phyloP scores from a whole-genome alignment of 768 basidiomycete genomes.

The Crepidotus variabilis region DNA sequence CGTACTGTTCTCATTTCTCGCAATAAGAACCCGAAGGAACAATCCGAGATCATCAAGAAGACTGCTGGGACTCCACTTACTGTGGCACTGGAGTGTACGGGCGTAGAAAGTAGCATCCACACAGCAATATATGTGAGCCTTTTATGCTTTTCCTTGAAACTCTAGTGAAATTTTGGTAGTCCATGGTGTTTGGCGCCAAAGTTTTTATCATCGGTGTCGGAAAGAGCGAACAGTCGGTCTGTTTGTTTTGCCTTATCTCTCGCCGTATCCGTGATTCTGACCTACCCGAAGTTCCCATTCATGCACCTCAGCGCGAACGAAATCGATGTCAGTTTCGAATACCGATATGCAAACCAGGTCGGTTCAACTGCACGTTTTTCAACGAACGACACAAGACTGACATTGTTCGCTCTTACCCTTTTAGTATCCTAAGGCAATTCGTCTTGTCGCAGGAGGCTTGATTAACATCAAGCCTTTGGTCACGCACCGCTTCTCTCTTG shows the following conservation, averaged over 20 bases:
- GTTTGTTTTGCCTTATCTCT: constrained; percentile 12
- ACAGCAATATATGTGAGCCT: constrained; percentile 51
- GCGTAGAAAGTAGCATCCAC: constrained; percentile 59
- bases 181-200: constrained; percentile 61
- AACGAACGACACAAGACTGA: background rate
- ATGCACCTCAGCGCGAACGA: constrained; percentile 72
- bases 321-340: constrained; percentile 66
- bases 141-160: background rate
- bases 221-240: constrained; percentile 54
- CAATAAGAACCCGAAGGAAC: constrained; percentile 41
- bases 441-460: constrained; percentile 72
- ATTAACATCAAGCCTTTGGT: constrained; percentile 75
- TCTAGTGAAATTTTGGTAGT: constrained; percentile 28
- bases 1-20: constrained; percentile 52
- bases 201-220: constrained; percentile 72
- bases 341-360: constrained; percentile 65
- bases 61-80: constrained; percentile 46
- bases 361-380: constrained; percentile 1
- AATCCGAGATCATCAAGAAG: constrained; percentile 48
- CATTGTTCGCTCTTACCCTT: background rate
- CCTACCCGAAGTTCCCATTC: constrained; percentile 52
- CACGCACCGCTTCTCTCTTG: constrained; percentile 71
- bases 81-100: constrained; percentile 61
- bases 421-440: constrained; percentile 81
- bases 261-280: background rate